Evolutionary conservation across 108 stramenopile species (phyloP).

Genomic region (Conticribra weissflogii): DNA sequence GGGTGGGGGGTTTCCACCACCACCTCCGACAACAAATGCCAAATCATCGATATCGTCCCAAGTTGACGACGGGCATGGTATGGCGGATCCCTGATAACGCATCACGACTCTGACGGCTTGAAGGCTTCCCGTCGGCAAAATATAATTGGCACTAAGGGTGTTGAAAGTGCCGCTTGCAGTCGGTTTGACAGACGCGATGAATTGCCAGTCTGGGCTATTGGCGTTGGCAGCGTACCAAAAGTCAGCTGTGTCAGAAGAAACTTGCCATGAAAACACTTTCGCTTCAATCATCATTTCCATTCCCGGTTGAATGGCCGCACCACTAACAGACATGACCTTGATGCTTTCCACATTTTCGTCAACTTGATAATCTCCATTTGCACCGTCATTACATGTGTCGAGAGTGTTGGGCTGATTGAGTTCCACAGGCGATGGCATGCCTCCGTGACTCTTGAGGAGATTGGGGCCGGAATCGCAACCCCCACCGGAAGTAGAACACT

Average conservation of each 20-base stretch:
- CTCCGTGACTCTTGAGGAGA: neutral
- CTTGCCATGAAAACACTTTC: neutral
- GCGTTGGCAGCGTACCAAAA: neutral
- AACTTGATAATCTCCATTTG: neutral
- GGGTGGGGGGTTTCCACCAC: neutral
- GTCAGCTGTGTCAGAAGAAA: neutral
- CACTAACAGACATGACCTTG: neutral
- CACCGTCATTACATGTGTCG: conserved; percentile 6
- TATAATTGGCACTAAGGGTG: neutral
- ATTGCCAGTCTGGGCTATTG: neutral
- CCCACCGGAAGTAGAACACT: neutral
- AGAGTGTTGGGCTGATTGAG: conserved; percentile 5
- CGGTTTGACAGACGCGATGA: neutral
- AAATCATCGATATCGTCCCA: neutral
- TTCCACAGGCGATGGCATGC: neutral
- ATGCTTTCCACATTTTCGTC: conserved; percentile 9
- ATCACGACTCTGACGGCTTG: neutral
- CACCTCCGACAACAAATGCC: neutral
- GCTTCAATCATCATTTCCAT: neutral
- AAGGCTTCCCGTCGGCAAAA: neutral
- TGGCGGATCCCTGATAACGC: neutral
- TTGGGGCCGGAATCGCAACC: neutral
- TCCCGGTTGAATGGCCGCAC: neutral
- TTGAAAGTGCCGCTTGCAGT: neutral
- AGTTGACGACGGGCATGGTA: neutral